Evolutionary conservation across 1,284 basidiomycete genomes (phyloP).

Genomic region (Xerocomus minutiporus): DNA sequence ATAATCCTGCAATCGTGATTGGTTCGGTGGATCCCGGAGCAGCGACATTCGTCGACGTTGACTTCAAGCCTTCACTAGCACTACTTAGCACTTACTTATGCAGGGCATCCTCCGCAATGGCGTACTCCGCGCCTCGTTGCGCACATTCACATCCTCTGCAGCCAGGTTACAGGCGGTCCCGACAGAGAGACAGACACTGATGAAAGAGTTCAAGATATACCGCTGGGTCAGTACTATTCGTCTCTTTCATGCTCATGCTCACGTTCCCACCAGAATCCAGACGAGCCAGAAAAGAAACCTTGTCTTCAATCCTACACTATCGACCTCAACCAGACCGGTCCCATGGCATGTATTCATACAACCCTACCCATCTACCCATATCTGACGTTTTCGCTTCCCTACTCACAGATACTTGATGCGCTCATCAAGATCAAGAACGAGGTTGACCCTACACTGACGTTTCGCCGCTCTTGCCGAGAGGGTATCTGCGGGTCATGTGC

Average conservation of each 20-base stretch:
- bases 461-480: conserved; percentile 95
- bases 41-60: background rate
- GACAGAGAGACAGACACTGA: conserved; percentile 43
- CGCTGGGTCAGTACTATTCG: conserved; percentile 67
- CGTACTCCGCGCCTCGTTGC: conserved; percentile 18
- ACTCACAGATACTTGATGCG: conserved; percentile 72
- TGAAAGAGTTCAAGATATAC: conserved; percentile 95
- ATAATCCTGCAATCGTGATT: conserved; percentile 11
- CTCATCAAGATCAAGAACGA: conserved; percentile 99
- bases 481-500: conserved; percentile 98
- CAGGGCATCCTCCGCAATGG: background rate
- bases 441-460: conserved; percentile 92
- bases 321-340: conserved; percentile 92
- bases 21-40: conserved; percentile 19
- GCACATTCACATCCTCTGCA: conserved; percentile 41
- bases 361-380: background rate
- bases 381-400: background rate
- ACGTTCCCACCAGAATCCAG: conserved; percentile 70
- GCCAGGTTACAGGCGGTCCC: conserved; percentile 39
- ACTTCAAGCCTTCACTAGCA: no score
- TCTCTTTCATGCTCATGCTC: background rate
- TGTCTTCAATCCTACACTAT: conserved; percentile 88
- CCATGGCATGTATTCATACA: conserved; percentile 66
- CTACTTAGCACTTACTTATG: no score
- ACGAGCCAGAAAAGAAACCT: conserved; percentile 90